These are phyloP conservation scores for Diphasiastrum complanatum DNA, from an alignment of 83 land plant genomes.

Conservation along the genomic window DNA sequence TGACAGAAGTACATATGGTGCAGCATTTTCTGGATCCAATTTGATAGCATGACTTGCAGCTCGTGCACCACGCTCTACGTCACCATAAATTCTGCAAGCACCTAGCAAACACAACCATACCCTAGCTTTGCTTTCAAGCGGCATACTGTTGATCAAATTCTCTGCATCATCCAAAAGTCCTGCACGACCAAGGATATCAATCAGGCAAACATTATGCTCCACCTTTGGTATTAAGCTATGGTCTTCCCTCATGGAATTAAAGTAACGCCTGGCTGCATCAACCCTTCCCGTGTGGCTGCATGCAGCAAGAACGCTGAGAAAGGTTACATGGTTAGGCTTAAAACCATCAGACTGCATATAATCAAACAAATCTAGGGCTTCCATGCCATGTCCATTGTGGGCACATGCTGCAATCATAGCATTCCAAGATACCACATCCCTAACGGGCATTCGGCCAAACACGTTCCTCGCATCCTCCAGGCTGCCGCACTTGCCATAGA, in stretches of 20 bases:
- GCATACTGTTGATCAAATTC: slow-evolving; percentile 5
- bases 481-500: slow-evolving; percentile 11
- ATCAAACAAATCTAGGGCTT: slow-evolving; percentile 6
- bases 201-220: slow-evolving; percentile 58
- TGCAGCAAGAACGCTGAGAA: slow-evolving; percentile 5
- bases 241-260: neutral
- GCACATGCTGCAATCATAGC: slow-evolving; percentile 10
- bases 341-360: slow-evolving; percentile 4
- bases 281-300: slow-evolving; percentile 9
- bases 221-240: slow-evolving; percentile 6
- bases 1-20: too few species aligned
- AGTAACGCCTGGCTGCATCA: neutral
- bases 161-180: slow-evolving; percentile 3
- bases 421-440: slow-evolving; percentile 17
- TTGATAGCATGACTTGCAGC: too few species aligned
- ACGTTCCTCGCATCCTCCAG: slow-evolving; percentile 7
- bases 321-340: slow-evolving; percentile 3
- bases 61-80: too few species aligned
- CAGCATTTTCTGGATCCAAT: too few species aligned
- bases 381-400: slow-evolving; percentile 4
- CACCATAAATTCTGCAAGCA: slow-evolving; percentile 9
- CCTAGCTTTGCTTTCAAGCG: neutral
- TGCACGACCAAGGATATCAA: slow-evolving; percentile 63
- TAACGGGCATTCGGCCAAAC: neutral
- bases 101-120: slow-evolving; percentile 4